Evolutionary conservation across 164 flowering plant species (phyloP).

Genomic region (Cinnamomum chago): DNA sequence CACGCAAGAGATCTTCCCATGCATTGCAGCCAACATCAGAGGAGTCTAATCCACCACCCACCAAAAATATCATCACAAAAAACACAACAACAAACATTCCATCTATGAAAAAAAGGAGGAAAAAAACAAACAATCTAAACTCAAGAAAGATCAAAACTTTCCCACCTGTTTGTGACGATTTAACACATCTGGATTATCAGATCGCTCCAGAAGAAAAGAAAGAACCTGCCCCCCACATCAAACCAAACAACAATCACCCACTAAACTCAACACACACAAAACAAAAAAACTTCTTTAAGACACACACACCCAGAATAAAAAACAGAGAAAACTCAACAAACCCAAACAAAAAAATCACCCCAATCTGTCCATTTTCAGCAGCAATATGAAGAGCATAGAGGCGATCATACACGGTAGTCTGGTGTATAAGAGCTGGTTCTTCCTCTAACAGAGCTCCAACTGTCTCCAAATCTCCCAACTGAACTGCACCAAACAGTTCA

Average conservation of each 20-base stretch:
- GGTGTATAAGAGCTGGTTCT: constrained; percentile 36
- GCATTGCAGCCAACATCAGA: constrained; percentile 95
- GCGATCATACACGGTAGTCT: constrained; percentile 25
- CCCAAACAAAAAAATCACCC: constrained; percentile 32
- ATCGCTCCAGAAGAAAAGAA: constrained; percentile 21
- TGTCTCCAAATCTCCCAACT: constrained; percentile 41
- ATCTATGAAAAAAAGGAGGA: not conserved
- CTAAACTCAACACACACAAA: not conserved
- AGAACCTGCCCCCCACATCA: constrained; percentile 2
- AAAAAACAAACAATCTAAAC: not conserved
- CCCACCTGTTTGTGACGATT: constrained; percentile 79
- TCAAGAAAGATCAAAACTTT: not conserved
- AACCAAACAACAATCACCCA: not conserved
- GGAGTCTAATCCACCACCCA: constrained; percentile 60
- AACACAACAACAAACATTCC: not conserved
- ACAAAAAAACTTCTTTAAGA: not conserved
- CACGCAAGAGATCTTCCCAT: constrained; percentile 80
- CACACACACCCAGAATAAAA: not conserved
- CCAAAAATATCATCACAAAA: not conserved
- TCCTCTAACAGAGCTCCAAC: constrained; percentile 33
- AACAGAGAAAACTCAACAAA: not conserved
- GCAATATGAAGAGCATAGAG: constrained; percentile 56
- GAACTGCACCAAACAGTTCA: constrained; percentile 56
- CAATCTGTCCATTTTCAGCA: constrained; percentile 52
- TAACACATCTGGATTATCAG: constrained; percentile 60